These are phyloP conservation scores for Coccomyxa subellipsoidea DNA, from an alignment of 163 green algal genomes.

Conservation along the genomic window DNA sequence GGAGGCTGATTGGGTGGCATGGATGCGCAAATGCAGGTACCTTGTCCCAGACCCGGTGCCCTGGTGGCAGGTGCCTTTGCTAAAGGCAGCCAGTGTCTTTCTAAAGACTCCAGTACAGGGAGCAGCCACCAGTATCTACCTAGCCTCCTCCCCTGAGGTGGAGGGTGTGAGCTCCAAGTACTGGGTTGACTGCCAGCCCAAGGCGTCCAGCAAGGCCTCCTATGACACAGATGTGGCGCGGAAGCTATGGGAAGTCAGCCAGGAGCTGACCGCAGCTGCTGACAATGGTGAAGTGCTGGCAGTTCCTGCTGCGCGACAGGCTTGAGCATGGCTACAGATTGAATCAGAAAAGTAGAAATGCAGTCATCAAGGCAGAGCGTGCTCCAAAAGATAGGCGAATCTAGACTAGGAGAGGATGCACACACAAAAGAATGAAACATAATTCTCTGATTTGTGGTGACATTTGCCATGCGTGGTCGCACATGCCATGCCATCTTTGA, in stretches of 20 bases:
- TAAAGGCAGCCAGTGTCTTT: slow-evolving; percentile 19
- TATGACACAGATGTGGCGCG: slow-evolving; percentile 50
- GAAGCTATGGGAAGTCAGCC: slow-evolving; percentile 58
- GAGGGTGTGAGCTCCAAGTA: slow-evolving; percentile 72
- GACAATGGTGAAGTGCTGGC: not conserved
- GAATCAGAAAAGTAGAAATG: too few species aligned
- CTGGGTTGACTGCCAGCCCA: slow-evolving; percentile 52
- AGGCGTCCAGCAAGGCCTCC: slow-evolving; percentile 29
- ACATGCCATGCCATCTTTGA: too few species aligned
- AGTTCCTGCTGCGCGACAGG: too few species aligned
- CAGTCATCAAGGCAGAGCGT: too few species aligned
- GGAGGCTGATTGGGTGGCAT: too few species aligned
- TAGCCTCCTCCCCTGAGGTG: slow-evolving; percentile 56
- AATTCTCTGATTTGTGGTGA: too few species aligned
- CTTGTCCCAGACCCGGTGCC: slow-evolving; percentile 12
- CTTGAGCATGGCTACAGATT: too few species aligned
- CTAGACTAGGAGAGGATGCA: too few species aligned
- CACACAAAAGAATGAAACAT: too few species aligned
- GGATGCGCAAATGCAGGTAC: slow-evolving; percentile 18
- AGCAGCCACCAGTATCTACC: slow-evolving; percentile 67
- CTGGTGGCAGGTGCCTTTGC: slow-evolving; percentile 29
- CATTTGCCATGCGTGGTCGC: too few species aligned
- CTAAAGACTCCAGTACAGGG: slow-evolving; percentile 51
- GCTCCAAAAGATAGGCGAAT: too few species aligned
- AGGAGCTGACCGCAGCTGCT: slow-evolving; percentile 45